Evolutionary conservation across 2,329 filamentous ascomycete species (phyloP), one percentile per base, ranked within the genome.

Genomic region (Colletotrichum orchidophilum): DNA sequence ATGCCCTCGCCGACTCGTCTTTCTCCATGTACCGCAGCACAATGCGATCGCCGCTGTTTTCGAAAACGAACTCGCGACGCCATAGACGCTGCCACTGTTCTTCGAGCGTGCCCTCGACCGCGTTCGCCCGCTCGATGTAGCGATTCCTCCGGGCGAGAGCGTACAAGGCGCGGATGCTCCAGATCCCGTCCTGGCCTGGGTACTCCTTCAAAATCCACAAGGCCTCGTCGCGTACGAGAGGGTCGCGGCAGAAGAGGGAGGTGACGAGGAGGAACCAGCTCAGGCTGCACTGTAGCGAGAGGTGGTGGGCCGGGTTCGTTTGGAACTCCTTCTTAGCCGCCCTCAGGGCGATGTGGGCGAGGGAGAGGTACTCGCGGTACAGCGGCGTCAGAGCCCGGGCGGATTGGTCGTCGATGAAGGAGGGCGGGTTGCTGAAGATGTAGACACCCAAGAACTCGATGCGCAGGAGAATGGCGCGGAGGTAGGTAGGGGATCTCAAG

Each of bases 61-160:
- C 80, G 21, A 82, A 81, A 1, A 79, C 49, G 54, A 77, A 80
- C 29, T 82, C 80, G 9, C 81, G 75, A 1, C 79, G 77, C 66
- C 77, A 75, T 1, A 82, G 73, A 0, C 80, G 76, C 27, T 52
- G 58, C 80, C 78, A 80, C 62, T 81, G 80, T 18, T 80, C 78
- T 1, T 65, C 8, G 1, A 59, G n/a, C 4, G 77, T 77, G 1
- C 79, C 79, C 24, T 80, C 78, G 0, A 66, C 33, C 0, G 75
- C 73, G 35, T 81, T 81, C 4, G n/a, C 21, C 21, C 63, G 59
- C 72, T 82, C 80, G 0, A 82, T 63, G 1, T 65, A 58, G 3
- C 75, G 76, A 11, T 78, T 81, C 27, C 73, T 73, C 21, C 74
- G 18, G 0, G 78, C 76, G 5, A 81, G 21, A 1, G 71, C 66